phyloP scores from a whole-genome alignment of 352 stramenopile species.

The Globisporangium megalacanthum region DNA sequence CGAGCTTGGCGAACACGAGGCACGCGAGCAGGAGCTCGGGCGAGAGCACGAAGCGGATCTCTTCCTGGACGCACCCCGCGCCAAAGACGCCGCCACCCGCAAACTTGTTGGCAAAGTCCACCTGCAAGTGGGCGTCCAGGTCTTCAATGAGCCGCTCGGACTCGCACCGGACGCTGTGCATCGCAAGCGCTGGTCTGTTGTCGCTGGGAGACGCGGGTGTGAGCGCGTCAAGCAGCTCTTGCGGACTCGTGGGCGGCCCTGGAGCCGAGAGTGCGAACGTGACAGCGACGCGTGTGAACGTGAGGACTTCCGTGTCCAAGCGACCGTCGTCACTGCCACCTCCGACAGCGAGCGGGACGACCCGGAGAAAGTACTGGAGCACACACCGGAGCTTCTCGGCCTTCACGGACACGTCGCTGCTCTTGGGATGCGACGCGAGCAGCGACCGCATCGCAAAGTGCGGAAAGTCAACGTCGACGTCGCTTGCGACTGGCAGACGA shows the following conservation, averaged over 20 bases:
- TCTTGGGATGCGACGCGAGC: conserved; percentile 21
- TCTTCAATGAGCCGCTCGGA: conserved; percentile 59
- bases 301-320: conserved; percentile 35
- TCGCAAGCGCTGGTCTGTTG: background rate
- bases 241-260: conserved; percentile 6
- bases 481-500: background rate
- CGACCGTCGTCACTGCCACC: background rate
- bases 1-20: conserved; percentile 55
- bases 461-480: conserved; percentile 33
- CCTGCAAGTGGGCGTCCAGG: conserved; percentile 51
- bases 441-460: conserved; percentile 45
- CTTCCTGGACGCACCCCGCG: conserved; percentile 70
- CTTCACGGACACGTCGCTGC: conserved; percentile 33
- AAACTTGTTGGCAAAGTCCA: conserved; percentile 84
- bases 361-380: conserved; percentile 61
- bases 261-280: conserved; percentile 9
- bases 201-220: background rate
- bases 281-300: conserved; percentile 48
- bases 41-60: conserved; percentile 78
- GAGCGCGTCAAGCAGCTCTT: conserved; percentile 17
- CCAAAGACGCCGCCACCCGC: conserved; percentile 70
- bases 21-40: conserved; percentile 66
- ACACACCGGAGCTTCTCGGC: conserved; percentile 64
- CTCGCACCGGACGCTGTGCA: conserved; percentile 26
- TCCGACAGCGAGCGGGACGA: conserved; percentile 26